A percentile compares a stretch with the other conserved stretches of the same genome.
Conservation (phyloP, 129 eudicot genomes). For the Apium graveolens region DNA sequence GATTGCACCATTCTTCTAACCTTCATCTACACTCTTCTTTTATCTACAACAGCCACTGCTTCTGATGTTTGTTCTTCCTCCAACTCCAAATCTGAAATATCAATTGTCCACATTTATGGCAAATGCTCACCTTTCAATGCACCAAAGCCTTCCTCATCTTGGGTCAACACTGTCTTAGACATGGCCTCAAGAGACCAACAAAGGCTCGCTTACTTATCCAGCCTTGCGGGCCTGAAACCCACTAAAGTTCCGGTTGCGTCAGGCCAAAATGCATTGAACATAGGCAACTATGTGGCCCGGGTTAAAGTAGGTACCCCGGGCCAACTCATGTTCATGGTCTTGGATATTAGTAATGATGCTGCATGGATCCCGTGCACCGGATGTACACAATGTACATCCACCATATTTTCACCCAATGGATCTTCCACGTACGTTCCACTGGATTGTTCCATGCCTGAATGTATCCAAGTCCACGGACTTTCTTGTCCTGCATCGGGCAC, state of each 20-base stretch:
- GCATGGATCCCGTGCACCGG: conserved; percentile 90
- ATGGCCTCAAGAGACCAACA: conserved; percentile 80
- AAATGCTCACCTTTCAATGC: conserved; percentile 80
- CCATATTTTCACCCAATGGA: conserved; percentile 42
- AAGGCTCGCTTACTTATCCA: conserved; percentile 57
- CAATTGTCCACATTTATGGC: conserved; percentile 69
- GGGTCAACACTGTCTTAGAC: conserved; percentile 56
- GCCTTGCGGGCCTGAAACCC: conserved; percentile 35
- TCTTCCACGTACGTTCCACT: conserved; percentile 41
- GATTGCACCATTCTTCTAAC: conserved; percentile 30
- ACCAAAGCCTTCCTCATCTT: conserved; percentile 48
- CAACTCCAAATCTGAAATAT: conserved; percentile 46
- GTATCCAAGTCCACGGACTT: conserved; percentile 56
- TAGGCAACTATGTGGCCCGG: conserved; percentile 69
- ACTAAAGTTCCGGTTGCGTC: conserved; percentile 59
- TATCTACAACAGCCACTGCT: conserved; percentile 32
- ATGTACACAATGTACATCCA: conserved; percentile 54
- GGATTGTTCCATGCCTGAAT: conserved; percentile 61
- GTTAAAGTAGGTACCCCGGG: conserved; percentile 71
- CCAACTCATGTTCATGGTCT: conserved; percentile 88
- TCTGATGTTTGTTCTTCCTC: conserved; percentile 48
- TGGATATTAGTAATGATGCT: conserved; percentile 68
- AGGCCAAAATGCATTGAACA: conserved; percentile 62
- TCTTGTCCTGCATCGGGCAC: conserved; percentile 51
- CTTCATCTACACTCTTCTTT: conserved; percentile 35